phyloP scores from a whole-genome alignment of 352 stramenopile species.

The Phytophthora niederhauseri region DNA sequence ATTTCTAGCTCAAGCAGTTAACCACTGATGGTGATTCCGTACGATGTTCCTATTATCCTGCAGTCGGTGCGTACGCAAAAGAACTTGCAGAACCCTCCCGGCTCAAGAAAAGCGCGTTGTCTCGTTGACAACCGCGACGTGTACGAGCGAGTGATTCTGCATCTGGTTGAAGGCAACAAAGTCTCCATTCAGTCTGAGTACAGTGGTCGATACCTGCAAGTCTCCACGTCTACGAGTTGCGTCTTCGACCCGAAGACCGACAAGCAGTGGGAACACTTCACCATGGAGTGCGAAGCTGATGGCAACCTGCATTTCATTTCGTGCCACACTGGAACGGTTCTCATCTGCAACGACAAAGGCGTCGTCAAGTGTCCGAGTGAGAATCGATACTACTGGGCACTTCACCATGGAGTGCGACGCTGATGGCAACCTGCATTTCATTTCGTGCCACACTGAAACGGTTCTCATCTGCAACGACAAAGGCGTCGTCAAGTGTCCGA shows the following conservation, averaged over 20 bases:
- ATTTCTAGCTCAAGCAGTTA: background rate
- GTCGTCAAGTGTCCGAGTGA: conserved; percentile 17
- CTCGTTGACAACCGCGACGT: conserved; percentile 19
- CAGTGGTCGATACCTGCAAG: conserved; percentile 12
- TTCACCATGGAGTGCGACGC: conserved; percentile 21
- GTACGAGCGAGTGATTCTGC: conserved; percentile 23
- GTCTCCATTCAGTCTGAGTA: conserved; percentile 21
- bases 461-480: conserved; percentile 8
- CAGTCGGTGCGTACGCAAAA: conserved; percentile 5
- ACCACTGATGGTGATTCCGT: conserved; percentile 7
- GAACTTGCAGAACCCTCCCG: background rate
- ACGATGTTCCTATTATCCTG: conserved; percentile 25
- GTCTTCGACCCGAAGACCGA: conserved; percentile 19
- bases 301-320: conserved; percentile 3
- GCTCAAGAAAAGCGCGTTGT: conserved; percentile 24
- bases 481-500: conserved; percentile 14
- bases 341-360: conserved; percentile 5
- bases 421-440: background rate
- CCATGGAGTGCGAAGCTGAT: conserved; percentile 13
- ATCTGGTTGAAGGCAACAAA: conserved; percentile 10
- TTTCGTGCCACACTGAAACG: conserved; percentile 7
- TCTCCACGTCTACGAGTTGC: conserved; percentile 7
- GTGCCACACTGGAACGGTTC: conserved; percentile 3
- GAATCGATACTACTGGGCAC: background rate
- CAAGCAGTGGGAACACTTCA: conserved; percentile 11